These are phyloP conservation scores for Podaxis sp. DNA, from an alignment of 768 basidiomycete genomes.

Conservation along the genomic window DNA sequence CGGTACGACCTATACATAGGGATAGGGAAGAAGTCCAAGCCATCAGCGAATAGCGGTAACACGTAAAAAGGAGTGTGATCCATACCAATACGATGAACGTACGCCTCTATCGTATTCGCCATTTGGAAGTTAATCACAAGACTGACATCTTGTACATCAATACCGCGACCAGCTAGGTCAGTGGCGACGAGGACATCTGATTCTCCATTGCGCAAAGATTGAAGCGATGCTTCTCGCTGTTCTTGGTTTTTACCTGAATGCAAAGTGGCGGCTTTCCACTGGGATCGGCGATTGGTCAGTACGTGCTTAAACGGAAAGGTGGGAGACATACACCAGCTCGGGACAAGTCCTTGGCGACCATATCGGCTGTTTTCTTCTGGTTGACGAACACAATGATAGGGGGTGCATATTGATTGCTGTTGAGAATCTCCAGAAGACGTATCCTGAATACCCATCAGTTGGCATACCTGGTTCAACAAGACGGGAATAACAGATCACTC, in stretches of 20 bases:
- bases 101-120: slow-evolving; percentile 94
- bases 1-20: slow-evolving; percentile 74
- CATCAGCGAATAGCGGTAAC: slow-evolving; percentile 9
- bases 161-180: slow-evolving; percentile 97
- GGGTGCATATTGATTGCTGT: slow-evolving; percentile 75
- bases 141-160: slow-evolving; percentile 96
- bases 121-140: slow-evolving; percentile 98
- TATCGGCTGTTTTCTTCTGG: slow-evolving; percentile 98
- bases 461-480: slow-evolving; percentile 9
- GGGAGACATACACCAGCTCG: slow-evolving; percentile 74
- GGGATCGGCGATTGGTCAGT: slow-evolving; percentile 5
- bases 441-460: slow-evolving; percentile 48
- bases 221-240: slow-evolving; percentile 91
- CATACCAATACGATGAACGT: slow-evolving; percentile 96
- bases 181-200: slow-evolving; percentile 93
- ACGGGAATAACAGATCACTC: slow-evolving; percentile 25
- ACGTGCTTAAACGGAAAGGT: slow-evolving; percentile 10
- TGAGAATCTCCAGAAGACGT: slow-evolving; percentile 87
- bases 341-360: slow-evolving; percentile 92
- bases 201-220: slow-evolving; percentile 82
- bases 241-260: slow-evolving; percentile 99
- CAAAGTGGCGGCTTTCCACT: slow-evolving; percentile 90
- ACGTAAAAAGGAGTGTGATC: slow-evolving; percentile 16
- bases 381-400: slow-evolving; percentile 99
- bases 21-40: slow-evolving; percentile 5